These are phyloP conservation scores for Penicillium robsamsonii DNA, from an alignment of 495 filamentous ascomycete genomes.

Conservation along the genomic window DNA sequence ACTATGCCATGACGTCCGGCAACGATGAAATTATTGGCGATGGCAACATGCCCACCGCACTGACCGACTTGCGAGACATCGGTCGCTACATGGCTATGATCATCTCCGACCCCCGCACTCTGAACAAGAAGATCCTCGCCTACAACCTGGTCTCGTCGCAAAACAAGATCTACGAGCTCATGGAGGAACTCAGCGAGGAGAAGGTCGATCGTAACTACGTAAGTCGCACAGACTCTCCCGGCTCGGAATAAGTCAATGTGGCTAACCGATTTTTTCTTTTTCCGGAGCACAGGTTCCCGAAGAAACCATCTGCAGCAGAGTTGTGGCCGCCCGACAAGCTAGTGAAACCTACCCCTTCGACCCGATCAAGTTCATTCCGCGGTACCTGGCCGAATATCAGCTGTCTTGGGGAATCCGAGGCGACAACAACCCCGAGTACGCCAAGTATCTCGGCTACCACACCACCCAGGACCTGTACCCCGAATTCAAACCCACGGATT, in stretches of 20 bases:
- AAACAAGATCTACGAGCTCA: slow-evolving; percentile 48
- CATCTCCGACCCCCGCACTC: slow-evolving; percentile 52
- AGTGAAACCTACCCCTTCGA: slow-evolving; percentile 51
- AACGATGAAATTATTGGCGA: slow-evolving; percentile 50
- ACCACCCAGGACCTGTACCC: slow-evolving; percentile 57
- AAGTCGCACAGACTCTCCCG: slow-evolving; percentile 25
- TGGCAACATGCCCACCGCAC: slow-evolving; percentile 46
- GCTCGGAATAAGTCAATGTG: background rate
- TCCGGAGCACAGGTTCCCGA: slow-evolving; percentile 37
- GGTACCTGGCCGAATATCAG: slow-evolving; percentile 48
- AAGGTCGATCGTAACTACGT: slow-evolving; percentile 52
- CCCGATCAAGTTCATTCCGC: slow-evolving; percentile 43
- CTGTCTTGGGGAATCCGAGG: slow-evolving; percentile 52
- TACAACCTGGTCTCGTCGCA: slow-evolving; percentile 50
- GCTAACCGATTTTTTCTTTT: slow-evolving; percentile 14
- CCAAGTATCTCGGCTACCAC: slow-evolving; percentile 58
- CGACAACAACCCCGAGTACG: slow-evolving; percentile 57
- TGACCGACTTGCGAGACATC: slow-evolving; percentile 56
- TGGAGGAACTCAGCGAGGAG: slow-evolving; percentile 55
- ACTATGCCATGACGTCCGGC: slow-evolving; percentile 48
- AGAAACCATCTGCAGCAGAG: slow-evolving; percentile 44
- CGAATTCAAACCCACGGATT: slow-evolving; percentile 43
- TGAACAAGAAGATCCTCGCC: slow-evolving; percentile 57
- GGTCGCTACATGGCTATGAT: slow-evolving; percentile 56
- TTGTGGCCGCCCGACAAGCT: slow-evolving; percentile 40